Evolutionary conservation across 345 rosid species (phyloP).

Genomic region (Sonneratia caseolaris): DNA sequence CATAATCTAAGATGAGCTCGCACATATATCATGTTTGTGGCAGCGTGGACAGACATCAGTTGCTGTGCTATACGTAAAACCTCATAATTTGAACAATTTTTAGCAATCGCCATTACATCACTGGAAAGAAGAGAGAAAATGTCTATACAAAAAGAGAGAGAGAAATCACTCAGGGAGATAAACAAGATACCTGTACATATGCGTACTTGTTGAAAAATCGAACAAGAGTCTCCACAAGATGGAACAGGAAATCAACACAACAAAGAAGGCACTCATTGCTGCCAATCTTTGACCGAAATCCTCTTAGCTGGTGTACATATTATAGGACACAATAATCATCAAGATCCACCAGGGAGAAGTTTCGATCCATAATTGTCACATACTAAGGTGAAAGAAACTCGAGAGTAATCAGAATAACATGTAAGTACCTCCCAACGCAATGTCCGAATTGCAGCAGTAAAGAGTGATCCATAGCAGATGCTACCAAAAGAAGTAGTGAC

Average conservation of each 20-base stretch:
- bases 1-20: neutral
- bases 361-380: neutral
- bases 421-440: constrained; percentile 83
- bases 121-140: neutral
- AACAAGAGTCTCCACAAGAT: constrained; percentile 95
- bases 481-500: constrained; percentile 92
- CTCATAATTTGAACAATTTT: neutral
- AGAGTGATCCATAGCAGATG: constrained; percentile 95
- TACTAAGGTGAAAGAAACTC: neutral
- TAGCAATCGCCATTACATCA: neutral
- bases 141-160: neutral
- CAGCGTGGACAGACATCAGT: neutral
- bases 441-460: constrained; percentile 92
- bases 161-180: neutral
- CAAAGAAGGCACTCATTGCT: constrained; percentile 93
- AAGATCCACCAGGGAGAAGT: neutral
- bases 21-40: neutral
- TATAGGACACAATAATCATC: neutral
- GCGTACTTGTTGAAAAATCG: constrained; percentile 96
- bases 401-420: neutral
- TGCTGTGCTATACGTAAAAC: neutral
- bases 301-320: constrained; percentile 56
- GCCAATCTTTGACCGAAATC: constrained; percentile 87
- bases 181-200: constrained; percentile 67
- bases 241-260: constrained; percentile 83